Percentiles rank a stretch among this genome's conserved stretches.
phyloP scores from a whole-genome alignment of 1,284 basidiomycete species.

The Xerocomus nothofagi region DNA sequence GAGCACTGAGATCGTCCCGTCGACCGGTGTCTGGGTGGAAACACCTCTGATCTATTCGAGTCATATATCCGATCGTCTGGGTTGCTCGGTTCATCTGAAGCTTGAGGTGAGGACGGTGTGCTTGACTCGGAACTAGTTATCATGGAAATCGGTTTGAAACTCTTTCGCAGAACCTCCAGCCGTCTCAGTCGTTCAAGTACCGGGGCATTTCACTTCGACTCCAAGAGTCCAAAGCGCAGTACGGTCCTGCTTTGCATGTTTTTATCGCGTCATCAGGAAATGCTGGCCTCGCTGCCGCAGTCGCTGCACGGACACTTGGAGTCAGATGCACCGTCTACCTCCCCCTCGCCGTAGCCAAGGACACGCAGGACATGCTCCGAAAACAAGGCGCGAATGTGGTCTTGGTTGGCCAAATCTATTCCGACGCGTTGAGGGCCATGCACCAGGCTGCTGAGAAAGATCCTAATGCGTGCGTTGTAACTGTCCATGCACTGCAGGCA shows the following conservation, averaged over 20 bases:
- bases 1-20: conserved; percentile 3
- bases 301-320: conserved; percentile 52
- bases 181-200: conserved; percentile 73
- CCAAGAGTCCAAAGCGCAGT: conserved; percentile 46
- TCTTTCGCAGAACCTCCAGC: conserved; percentile 61
- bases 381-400: conserved; percentile 56
- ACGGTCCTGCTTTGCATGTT: conserved; percentile 56
- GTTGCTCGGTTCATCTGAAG: conserved; percentile 61
- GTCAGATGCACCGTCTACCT: conserved; percentile 67
- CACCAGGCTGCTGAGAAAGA: conserved; percentile 43
- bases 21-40: conserved; percentile 47
- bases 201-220: conserved; percentile 67
- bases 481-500: neutral
- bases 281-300: conserved; percentile 68
- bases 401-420: conserved; percentile 54
- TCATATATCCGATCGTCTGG: conserved; percentile 52
- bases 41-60: conserved; percentile 63
- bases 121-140: neutral
- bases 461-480: conserved; percentile 52
- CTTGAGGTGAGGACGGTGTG: conserved; percentile 51
- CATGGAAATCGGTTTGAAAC: neutral
- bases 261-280: conserved; percentile 74
- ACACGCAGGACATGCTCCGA: conserved; percentile 50
- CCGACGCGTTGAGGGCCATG: conserved; percentile 54
- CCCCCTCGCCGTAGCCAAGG: conserved; percentile 50